These are phyloP conservation scores for Boletales sp. DNA, from an alignment of 768 basidiomycete species.

Conservation along the genomic window DNA sequence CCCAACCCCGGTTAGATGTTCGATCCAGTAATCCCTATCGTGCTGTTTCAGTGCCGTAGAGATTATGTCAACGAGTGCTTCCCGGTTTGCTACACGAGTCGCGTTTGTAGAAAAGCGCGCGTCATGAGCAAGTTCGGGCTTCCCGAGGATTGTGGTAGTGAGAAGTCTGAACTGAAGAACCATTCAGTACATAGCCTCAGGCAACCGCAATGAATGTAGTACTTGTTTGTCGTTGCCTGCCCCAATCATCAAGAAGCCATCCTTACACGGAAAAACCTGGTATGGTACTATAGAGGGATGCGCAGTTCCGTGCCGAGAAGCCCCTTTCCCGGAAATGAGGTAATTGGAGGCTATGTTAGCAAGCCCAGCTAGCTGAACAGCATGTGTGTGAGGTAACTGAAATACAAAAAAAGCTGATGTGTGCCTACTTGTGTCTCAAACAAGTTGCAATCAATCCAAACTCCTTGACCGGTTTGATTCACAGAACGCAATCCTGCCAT, in stretches of 20 bases:
- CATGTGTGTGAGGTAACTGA: conserved; percentile 1
- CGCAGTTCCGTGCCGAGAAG: conserved; percentile 82
- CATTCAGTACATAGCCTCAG: conserved; percentile 9
- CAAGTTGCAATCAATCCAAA: conserved; percentile 89
- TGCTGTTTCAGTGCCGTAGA: conserved; percentile 53
- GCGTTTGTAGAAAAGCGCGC: conserved; percentile 70
- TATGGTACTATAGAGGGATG: conserved; percentile 95
- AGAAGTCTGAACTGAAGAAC: conserved; percentile 64
- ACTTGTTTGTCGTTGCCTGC: conserved; percentile 90
- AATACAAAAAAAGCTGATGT: neutral
- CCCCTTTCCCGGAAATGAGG: conserved; percentile 82
- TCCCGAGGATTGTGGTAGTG: conserved; percentile 56
- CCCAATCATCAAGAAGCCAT: conserved; percentile 91
- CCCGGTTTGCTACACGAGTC: conserved; percentile 71
- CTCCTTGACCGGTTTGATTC: conserved; percentile 79
- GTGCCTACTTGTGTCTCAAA: conserved; percentile 80
- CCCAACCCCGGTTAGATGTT: conserved; percentile 74
- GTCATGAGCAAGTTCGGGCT: conserved; percentile 57
- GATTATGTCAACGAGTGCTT: conserved; percentile 65
- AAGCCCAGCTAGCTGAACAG: conserved; percentile 74
- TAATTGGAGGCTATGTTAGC: conserved; percentile 94
- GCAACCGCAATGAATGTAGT: conserved; percentile 4
- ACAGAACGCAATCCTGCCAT: conserved; percentile 86
- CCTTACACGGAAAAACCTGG: conserved; percentile 83
- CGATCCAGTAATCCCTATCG: conserved; percentile 71